Evolutionary conservation across 371 early-diverging fungal species (phyloP).

Genomic region (Blastocladiella emersonii): DNA sequence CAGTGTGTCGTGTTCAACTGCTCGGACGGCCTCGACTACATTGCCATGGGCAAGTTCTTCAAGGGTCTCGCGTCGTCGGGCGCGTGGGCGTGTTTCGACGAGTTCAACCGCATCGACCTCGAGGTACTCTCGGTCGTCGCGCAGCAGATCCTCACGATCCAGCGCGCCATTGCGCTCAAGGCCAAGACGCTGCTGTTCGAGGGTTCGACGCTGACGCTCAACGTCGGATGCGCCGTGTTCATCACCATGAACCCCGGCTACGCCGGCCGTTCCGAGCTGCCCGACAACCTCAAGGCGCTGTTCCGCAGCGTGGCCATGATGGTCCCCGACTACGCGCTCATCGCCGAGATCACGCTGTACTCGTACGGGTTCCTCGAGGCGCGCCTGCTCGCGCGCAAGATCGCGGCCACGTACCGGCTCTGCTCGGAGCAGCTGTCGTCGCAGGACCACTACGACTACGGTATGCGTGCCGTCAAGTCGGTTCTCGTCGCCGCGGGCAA

Average conservation of each 20-base stretch:
- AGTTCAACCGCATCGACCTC: constrained; percentile 46
- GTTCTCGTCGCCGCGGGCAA: constrained; percentile 45
- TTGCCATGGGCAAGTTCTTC: constrained; percentile 49
- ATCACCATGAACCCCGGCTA: constrained; percentile 57
- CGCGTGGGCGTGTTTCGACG: constrained; percentile 49
- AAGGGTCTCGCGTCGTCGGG: constrained; percentile 38
- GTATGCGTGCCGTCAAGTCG: constrained; percentile 46
- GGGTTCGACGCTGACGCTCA: constrained; percentile 32
- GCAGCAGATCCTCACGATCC: constrained; percentile 40
- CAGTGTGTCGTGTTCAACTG: constrained; percentile 51
- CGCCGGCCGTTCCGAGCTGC: constrained; percentile 44
- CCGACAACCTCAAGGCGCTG: constrained; percentile 42
- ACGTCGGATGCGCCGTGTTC: constrained; percentile 39
- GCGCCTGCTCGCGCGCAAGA: constrained; percentile 35
- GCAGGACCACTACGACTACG: constrained; percentile 51
- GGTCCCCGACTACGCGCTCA: constrained; percentile 49
- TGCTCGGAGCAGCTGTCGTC: constrained; percentile 42
- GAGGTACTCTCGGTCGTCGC: constrained; percentile 39
- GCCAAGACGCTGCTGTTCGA: constrained; percentile 34
- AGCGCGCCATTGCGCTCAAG: constrained; percentile 33
- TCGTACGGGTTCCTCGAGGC: constrained; percentile 44
- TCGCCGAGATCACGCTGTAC: constrained; percentile 40
- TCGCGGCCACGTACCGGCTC: constrained; percentile 43
- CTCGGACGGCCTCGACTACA: constrained; percentile 39
- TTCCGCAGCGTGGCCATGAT: constrained; percentile 48